Evolutionary conservation across 108 stramenopile species (phyloP).

Genomic region (Mayamaea pseudoterrestris): DNA sequence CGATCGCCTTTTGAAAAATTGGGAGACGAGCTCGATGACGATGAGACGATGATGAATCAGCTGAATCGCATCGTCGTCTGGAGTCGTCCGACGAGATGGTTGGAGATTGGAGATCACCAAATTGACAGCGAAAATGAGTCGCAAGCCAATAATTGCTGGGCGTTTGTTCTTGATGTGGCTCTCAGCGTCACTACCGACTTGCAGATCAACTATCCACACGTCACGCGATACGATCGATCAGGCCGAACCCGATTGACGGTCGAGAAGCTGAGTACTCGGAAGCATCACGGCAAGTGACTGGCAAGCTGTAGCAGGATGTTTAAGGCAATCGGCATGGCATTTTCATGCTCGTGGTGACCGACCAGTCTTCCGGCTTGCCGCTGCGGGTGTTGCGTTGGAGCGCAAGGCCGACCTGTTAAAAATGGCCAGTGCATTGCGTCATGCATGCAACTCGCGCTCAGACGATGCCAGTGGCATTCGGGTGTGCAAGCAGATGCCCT

Average conservation of each 20-base stretch:
- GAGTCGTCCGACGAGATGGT: no score
- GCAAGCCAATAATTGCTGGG: no score
- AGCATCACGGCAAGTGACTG: constrained; percentile 90
- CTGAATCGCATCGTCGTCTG: no score
- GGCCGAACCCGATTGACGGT: constrained; percentile 81
- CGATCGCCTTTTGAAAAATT: no score
- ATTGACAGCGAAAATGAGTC: no score
- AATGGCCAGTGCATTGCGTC: constrained; percentile 61
- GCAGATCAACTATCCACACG: constrained; percentile 86
- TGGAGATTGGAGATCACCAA: no score
- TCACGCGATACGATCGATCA: constrained; percentile 90
- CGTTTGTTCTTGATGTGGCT: constrained; percentile 86
- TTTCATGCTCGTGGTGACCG: constrained; percentile 91
- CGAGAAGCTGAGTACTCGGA: constrained; percentile 79
- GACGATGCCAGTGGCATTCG: no score
- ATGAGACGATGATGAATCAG: no score
- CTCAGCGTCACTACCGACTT: constrained; percentile 88
- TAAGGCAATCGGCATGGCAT: constrained; percentile 90
- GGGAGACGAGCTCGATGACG: no score
- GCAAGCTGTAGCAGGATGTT: constrained; percentile 88
- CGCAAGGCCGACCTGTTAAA: constrained; percentile 78
- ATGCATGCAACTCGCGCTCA: no score
- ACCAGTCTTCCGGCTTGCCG: constrained; percentile 88
- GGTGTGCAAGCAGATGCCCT: no score
- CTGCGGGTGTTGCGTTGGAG: constrained; percentile 80